These are phyloP conservation scores for Venturia nashicola DNA, from an alignment of 2,329 filamentous ascomycete species.

Conservation along the genomic window DNA sequence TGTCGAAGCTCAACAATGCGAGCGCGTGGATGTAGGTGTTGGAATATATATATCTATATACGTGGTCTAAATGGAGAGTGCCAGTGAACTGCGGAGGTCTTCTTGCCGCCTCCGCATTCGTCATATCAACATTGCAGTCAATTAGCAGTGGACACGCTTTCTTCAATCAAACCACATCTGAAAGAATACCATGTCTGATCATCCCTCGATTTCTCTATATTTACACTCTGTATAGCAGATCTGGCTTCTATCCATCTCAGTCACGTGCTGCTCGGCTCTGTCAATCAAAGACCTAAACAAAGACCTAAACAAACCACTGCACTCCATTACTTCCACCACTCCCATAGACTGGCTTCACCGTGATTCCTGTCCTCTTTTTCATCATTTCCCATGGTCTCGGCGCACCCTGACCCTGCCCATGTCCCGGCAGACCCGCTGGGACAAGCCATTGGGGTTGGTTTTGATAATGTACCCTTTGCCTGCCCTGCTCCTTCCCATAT, in stretches of 20 bases:
- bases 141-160: background rate
- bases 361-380: background rate
- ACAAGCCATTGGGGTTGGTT: background rate
- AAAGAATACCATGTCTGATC: background rate
- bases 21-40: too few relatives aligned
- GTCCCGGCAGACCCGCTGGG: background rate
- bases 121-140: background rate
- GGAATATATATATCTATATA: background rate
- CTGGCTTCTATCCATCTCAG: background rate
- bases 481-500: background rate
- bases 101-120: background rate
- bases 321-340: background rate
- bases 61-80: background rate
- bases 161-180: background rate
- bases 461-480: background rate
- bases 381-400: background rate
- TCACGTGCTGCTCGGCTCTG: background rate
- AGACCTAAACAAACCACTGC: slow-evolving; percentile 1
- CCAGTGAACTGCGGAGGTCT: too few relatives aligned
- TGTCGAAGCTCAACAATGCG: too few relatives aligned
- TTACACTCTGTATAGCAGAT: too few relatives aligned
- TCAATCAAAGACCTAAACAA: too few relatives aligned
- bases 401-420: background rate
- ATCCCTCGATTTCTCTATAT: too few relatives aligned
- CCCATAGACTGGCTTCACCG: background rate